Base-by-base conservation (phyloP, 352 stramenopile genomes). In the Globisporangium splendens region DNA sequence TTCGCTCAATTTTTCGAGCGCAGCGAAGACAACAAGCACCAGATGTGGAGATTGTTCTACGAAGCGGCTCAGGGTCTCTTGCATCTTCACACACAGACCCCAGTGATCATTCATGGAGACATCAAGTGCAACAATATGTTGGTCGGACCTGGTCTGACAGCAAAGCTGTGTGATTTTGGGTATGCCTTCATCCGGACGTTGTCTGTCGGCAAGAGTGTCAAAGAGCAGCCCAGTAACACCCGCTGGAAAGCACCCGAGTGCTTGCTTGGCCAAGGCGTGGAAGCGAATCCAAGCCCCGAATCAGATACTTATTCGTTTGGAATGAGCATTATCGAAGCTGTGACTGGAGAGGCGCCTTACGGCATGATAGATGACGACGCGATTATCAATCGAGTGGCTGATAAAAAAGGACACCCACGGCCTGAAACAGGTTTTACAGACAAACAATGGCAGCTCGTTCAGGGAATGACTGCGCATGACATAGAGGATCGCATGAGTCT, bases 31-130 rank as follows among this genome's bases (percentile, higher is more conserved):
- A 61, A 46, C 24, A 50, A 63, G 58, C 8, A n/a, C n/a, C n/a
- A n/a, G n/a, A n/a, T n/a, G n/a, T n/a, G n/a, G n/a, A n/a, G n/a
- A n/a, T n/a, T n/a, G 50, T 69, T 82, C 18, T 65, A 75, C 4
- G 62, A 80, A 22, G 70, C 69, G 0, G 73, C 72, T 0, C 54
- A 75, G n/a, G 88, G 83, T 0, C 57, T 97, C 7, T 50, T 65
- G 31, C 95, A 91, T 50, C 65, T 97, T 12, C 87, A 97, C 62
- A n/a, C n/a, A n/a, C n/a, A n/a, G n/a, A 46, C 47, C 11, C 56
- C 79, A 31, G 62, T 68, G 8, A 62, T 89, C 46, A 65, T 96
- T 21, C 88, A 96, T 62, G 77, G 88, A n/a, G 87, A 96, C 44
- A 68, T 96, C 10, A n/a, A n/a, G n/a, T n/a, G n/a, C n/a, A n/a